Percentiles rank a stretch among this genome's conserved stretches.
phyloP scores from a whole-genome alignment of 306 rosid genomes.

The Ziziphus jujuba region DNA sequence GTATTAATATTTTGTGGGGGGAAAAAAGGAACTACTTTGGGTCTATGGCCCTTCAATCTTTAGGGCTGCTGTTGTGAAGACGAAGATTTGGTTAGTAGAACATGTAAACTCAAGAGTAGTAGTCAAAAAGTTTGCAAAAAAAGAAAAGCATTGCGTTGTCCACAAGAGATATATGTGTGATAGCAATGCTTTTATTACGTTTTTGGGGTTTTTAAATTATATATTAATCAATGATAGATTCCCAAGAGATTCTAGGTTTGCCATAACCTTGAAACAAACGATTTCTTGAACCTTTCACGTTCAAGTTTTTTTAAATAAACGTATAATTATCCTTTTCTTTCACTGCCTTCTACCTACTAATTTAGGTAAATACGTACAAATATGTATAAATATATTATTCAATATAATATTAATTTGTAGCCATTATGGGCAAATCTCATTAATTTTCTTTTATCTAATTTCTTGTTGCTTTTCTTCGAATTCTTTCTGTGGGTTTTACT shows the following conservation, averaged over 20 bases:
- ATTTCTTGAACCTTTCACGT: background rate
- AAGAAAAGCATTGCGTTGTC: slow-evolving; percentile 38
- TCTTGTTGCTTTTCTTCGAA: too few relatives aligned
- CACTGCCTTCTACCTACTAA: too few relatives aligned
- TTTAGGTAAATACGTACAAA: too few relatives aligned
- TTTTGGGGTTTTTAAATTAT: background rate
- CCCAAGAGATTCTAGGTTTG: slow-evolving; percentile 10
- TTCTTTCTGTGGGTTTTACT: too few relatives aligned
- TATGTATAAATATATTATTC: too few relatives aligned
- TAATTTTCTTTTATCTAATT: too few relatives aligned
- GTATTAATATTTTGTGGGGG: slow-evolving; percentile 9
- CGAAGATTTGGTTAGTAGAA: slow-evolving; percentile 40
- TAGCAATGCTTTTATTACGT: background rate
- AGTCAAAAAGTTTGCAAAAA: slow-evolving; percentile 48
- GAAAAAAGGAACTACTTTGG: slow-evolving; percentile 29
- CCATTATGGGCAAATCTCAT: too few relatives aligned
- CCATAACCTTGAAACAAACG: background rate
- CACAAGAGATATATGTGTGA: slow-evolving; percentile 24
- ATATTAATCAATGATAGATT: background rate
- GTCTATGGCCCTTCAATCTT: slow-evolving; percentile 41
- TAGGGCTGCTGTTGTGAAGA: slow-evolving; percentile 44
- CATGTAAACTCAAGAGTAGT: slow-evolving; percentile 52
- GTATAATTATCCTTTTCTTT: too few relatives aligned
- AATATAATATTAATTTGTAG: too few relatives aligned
- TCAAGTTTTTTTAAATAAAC: too few relatives aligned